Percentiles rank a stretch among this genome's conserved stretches.
Evolutionary conservation across 495 filamentous ascomycete genomes (phyloP).

Genomic region (Penicillium herquei): DNA sequence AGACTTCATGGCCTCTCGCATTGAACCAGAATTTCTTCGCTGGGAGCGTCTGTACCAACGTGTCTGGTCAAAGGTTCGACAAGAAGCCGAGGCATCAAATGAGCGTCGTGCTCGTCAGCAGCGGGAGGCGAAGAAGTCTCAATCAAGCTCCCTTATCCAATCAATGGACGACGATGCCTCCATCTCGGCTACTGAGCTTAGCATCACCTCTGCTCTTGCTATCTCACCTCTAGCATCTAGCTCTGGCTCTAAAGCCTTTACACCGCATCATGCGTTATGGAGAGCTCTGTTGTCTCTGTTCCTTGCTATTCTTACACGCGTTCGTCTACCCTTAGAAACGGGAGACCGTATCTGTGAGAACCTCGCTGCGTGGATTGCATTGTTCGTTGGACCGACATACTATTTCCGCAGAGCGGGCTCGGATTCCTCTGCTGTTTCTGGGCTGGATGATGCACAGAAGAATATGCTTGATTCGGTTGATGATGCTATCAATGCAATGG

Average conservation of each 20-base stretch:
- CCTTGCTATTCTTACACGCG: conserved; percentile 37
- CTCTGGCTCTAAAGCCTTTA: conserved; percentile 29
- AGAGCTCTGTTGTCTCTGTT: conserved; percentile 39
- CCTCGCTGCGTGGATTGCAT: conserved; percentile 37
- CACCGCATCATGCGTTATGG: conserved; percentile 39
- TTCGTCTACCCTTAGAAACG: conserved; percentile 34
- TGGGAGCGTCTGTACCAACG: conserved; percentile 46
- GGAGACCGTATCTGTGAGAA: conserved; percentile 43
- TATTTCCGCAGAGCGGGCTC: conserved; percentile 19
- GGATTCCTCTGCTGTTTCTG: not conserved
- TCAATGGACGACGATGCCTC: not conserved
- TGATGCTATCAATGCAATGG: conserved; percentile 39
- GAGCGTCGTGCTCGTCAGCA: conserved; percentile 29
- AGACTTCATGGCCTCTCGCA: conserved; percentile 72
- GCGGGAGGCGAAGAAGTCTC: not conserved
- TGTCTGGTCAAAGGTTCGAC: conserved; percentile 38
- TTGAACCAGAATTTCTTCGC: conserved; percentile 67
- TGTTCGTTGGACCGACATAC: conserved; percentile 37
- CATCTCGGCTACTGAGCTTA: not conserved
- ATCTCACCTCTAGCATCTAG: conserved; percentile 19
- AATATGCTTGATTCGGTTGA: conserved; percentile 27
- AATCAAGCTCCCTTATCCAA: not conserved
- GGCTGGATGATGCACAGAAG: conserved; percentile 3
- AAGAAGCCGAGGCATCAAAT: conserved; percentile 34
- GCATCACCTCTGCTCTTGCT: conserved; percentile 20